Evolutionary conservation across 2,329 filamentous ascomycete species (phyloP).

Genomic region (Venturia aucupariae): DNA sequence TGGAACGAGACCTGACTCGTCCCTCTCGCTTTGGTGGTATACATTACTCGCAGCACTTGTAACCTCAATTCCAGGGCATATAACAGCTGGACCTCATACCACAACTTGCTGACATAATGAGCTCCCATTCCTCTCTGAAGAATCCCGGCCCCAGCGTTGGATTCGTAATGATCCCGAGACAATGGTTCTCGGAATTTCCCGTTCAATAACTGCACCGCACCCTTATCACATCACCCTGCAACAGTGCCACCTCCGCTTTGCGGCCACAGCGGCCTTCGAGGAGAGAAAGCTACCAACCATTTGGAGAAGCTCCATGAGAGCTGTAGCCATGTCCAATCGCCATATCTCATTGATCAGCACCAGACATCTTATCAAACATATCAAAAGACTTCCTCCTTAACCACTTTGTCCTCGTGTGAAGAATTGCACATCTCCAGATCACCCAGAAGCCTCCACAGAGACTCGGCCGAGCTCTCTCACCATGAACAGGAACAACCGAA

Average conservation of each 20-base stretch:
- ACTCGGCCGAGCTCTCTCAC: not conserved
- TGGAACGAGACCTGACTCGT: too few relatives aligned
- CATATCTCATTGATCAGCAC: not conserved
- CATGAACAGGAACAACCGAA: constrained; percentile 17
- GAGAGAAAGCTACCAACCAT: not conserved
- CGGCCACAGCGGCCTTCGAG: not conserved
- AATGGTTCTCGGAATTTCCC: not conserved
- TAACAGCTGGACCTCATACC: too few relatives aligned
- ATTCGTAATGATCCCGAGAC: not conserved
- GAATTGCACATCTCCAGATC: not conserved
- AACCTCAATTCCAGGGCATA: too few relatives aligned
- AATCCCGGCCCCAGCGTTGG: not conserved
- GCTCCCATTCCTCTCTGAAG: too few relatives aligned
- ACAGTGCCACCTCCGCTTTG: not conserved
- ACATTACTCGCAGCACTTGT: too few relatives aligned
- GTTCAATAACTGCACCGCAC: not conserved
- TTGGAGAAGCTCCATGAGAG: not conserved
- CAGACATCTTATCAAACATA: not conserved
- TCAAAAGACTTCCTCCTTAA: not conserved
- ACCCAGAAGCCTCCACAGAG: not conserved
- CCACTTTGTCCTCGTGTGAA: not conserved
- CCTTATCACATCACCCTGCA: not conserved
- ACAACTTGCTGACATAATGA: too few relatives aligned
- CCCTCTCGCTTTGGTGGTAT: too few relatives aligned
- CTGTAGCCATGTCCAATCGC: not conserved